A percentile compares a stretch with the other conserved stretches of the same genome.
Conservation (phyloP, 1,284 basidiomycete genomes). For the Rhodotorula sp. region DNA sequence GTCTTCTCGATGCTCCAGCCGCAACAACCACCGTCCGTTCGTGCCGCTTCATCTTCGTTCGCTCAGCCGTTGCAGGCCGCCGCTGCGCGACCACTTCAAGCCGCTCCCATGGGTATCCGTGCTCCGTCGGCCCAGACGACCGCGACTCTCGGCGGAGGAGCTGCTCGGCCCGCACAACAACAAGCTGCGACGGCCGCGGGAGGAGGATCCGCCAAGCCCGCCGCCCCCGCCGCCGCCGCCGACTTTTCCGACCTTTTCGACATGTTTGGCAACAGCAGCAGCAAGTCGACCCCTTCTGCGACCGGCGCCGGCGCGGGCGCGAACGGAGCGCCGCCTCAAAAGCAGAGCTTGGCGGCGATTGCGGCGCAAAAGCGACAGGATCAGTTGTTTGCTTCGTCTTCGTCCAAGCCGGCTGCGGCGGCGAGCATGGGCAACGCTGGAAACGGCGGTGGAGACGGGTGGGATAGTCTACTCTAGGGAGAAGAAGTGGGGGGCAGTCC, state of each 20-base stretch:
- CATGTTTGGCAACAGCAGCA: not conserved
- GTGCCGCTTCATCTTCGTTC: slow-evolving; percentile 19
- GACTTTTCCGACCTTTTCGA: slow-evolving; percentile 41
- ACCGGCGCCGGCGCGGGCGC: slow-evolving; percentile 18
- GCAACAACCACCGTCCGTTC: slow-evolving; percentile 36
- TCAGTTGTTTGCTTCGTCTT: slow-evolving; percentile 20
- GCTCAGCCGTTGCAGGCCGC: slow-evolving; percentile 16
- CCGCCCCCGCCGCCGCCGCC: slow-evolving; percentile 4
- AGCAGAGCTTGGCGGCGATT: slow-evolving; percentile 50
- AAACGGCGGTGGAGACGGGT: slow-evolving; percentile 13
- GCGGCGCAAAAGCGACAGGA: slow-evolving; percentile 47
- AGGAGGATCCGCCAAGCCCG: not conserved
- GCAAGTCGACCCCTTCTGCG: slow-evolving; percentile 10
- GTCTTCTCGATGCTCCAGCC: slow-evolving; percentile 58
- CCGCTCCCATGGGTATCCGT: too few species aligned
- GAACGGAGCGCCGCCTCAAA: slow-evolving; percentile 19
- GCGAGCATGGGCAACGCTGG: not conserved
- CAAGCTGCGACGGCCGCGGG: not conserved
- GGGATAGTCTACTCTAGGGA: slow-evolving; percentile 29
- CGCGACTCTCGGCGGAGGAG: not conserved
- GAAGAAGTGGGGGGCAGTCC: too few species aligned
- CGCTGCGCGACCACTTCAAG: too few species aligned
- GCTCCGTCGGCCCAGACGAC: too few species aligned
- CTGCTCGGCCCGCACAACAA: not conserved
- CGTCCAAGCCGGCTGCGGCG: not conserved